These are phyloP conservation scores for Petunia hybrid DNA, from an alignment of 305 asterid genomes.

Conservation along the genomic window DNA sequence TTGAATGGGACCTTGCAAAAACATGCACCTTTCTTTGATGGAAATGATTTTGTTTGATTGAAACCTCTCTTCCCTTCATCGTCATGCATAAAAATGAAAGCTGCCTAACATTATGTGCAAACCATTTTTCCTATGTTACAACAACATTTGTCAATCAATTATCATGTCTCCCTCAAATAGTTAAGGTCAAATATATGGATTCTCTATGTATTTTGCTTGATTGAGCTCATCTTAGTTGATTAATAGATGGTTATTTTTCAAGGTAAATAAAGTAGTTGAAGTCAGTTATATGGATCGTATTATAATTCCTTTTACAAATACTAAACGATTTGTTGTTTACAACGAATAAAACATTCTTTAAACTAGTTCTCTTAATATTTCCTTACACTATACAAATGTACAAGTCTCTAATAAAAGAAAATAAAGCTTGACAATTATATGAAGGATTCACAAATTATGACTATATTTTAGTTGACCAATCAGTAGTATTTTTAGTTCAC, in stretches of 20 bases:
- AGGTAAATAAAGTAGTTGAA: not conserved
- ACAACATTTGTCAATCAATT: not conserved
- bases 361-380: not conserved
- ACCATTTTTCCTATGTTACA: not conserved
- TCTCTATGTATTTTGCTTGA: not conserved
- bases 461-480: not conserved
- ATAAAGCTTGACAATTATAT: not conserved
- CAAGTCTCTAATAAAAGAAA: not conserved
- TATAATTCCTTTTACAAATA: not conserved
- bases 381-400: not conserved
- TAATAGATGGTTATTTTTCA: not conserved
- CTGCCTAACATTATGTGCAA: not conserved
- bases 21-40: slow-evolving; percentile 28
- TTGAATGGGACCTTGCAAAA: slow-evolving; percentile 33
- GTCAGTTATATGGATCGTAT: not conserved
- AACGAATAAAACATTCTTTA: not conserved
- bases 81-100: not conserved
- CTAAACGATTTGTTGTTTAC: not conserved
- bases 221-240: not conserved
- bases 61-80: not conserved
- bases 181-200: not conserved
- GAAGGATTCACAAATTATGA: not conserved
- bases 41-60: slow-evolving; percentile 29
- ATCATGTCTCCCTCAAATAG: not conserved
- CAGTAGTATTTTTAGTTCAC: not conserved